Percentiles rank a stretch among this genome's conserved stretches.
Evolutionary conservation across 1,284 basidiomycete genomes (phyloP).

Genomic region (Ganoderma resinaceum): DNA sequence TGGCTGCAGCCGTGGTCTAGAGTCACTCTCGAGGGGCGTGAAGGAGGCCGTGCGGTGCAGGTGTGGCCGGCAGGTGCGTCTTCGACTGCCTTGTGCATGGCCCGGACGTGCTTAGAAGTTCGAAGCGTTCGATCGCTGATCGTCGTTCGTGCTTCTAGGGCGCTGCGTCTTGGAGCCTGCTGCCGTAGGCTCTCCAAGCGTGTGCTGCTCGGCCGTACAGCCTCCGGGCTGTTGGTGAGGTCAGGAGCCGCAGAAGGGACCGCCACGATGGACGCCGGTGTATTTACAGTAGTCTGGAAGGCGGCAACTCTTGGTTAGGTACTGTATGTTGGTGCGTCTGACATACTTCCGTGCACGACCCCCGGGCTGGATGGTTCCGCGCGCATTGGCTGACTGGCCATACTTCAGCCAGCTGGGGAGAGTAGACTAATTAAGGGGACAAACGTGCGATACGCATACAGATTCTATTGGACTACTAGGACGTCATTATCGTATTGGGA

Average conservation of each 20-base stretch:
- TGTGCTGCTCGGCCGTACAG: background rate
- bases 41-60: background rate
- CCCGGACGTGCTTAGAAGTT: background rate
- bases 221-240: background rate
- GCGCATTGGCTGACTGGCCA: background rate
- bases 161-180: background rate
- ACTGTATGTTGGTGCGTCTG: background rate
- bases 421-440: background rate
- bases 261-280: background rate
- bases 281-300: background rate
- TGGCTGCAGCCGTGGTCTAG: background rate
- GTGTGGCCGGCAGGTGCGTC: background rate
- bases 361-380: background rate
- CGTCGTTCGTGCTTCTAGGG: slow-evolving; percentile 12
- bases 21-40: background rate
- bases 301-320: background rate
- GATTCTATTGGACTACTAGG: background rate
- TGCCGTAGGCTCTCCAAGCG: background rate
- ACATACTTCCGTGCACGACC: background rate
- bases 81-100: background rate
- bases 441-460: slow-evolving; percentile 1
- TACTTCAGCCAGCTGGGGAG: background rate
- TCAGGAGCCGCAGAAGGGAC: background rate
- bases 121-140: slow-evolving; percentile 3
- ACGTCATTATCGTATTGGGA: background rate